Evolutionary conservation across 2,329 filamentous ascomycete genomes (phyloP).

Genomic region (Leptodontidium sp.): DNA sequence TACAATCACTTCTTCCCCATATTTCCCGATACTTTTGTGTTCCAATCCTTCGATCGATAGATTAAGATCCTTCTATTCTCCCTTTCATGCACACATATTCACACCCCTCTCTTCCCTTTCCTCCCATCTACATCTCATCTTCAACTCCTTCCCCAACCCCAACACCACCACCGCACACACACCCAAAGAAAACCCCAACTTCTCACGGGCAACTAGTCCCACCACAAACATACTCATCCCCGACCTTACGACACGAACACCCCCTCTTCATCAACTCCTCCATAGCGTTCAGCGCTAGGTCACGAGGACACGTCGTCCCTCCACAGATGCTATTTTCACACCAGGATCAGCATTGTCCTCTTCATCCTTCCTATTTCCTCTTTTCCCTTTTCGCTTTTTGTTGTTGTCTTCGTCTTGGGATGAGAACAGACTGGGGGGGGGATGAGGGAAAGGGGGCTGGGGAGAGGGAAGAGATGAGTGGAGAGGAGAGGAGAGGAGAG

Average conservation of each 20-base stretch:
- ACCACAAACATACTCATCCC: conserved; percentile 4
- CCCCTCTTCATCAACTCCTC: background rate
- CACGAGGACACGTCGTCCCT: background rate
- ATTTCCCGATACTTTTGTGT: too few relatives aligned
- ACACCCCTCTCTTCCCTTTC: too few relatives aligned
- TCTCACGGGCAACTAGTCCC: conserved; percentile 19
- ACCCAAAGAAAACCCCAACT: too few relatives aligned
- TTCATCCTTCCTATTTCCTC: background rate
- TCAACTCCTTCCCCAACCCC: background rate
- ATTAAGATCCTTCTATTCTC: too few relatives aligned
- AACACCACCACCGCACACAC: background rate
- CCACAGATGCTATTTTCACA: conserved; percentile 1
- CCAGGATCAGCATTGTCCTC: background rate
- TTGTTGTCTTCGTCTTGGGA: too few relatives aligned
- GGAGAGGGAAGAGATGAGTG: background rate
- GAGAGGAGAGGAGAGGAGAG: background rate
- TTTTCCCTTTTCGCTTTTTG: too few relatives aligned
- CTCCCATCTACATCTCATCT: too few relatives aligned
- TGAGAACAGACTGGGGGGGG: too few relatives aligned
- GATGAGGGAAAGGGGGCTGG: too few relatives aligned
- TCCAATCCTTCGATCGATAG: too few relatives aligned
- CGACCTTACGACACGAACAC: conserved; percentile 12
- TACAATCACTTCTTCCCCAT: too few relatives aligned
- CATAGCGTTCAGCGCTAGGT: background rate
- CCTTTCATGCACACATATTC: too few relatives aligned